These are phyloP conservation scores for Exutisphaerella laricina DNA, from an alignment of 2,329 filamentous ascomycete genomes.

Conservation along the genomic window DNA sequence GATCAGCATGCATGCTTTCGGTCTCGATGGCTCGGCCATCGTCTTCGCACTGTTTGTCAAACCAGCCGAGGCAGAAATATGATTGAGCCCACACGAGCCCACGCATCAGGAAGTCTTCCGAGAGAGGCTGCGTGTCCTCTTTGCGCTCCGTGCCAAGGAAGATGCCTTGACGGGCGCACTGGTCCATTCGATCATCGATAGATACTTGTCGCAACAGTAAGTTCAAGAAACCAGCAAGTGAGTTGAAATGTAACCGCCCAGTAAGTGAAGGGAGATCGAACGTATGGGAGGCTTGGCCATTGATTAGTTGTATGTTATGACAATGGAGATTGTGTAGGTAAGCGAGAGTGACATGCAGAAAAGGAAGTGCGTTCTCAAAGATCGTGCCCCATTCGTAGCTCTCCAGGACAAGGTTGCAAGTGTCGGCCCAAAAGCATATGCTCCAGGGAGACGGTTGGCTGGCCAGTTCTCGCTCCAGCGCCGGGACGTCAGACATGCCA, in stretches of 20 bases:
- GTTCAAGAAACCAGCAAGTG: slow-evolving; percentile 50
- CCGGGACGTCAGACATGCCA: slow-evolving; percentile 28
- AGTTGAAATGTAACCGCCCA: slow-evolving; percentile 49
- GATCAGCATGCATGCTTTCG: slow-evolving; percentile 10
- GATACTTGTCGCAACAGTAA: slow-evolving; percentile 39
- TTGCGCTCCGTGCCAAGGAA: slow-evolving; percentile 40
- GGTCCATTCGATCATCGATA: slow-evolving; percentile 34
- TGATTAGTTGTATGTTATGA: slow-evolving; percentile 12
- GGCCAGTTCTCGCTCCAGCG: background rate
- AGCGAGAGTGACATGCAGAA: slow-evolving; percentile 56
- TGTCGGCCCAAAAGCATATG: slow-evolving; percentile 13
- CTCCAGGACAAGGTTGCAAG: slow-evolving; percentile 35
- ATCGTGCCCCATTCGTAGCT: slow-evolving; percentile 42
- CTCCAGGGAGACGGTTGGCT: background rate
- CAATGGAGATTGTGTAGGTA: slow-evolving; percentile 45
- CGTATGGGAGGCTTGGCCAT: slow-evolving; percentile 27
- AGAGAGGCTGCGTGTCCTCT: slow-evolving; percentile 50
- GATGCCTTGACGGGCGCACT: slow-evolving; percentile 29
- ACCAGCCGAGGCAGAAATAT: slow-evolving; percentile 57
- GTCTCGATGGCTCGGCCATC: slow-evolving; percentile 43
- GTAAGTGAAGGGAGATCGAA: slow-evolving; percentile 25
- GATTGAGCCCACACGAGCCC: slow-evolving; percentile 57
- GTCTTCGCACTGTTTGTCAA: slow-evolving; percentile 58
- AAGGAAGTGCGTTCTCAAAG: slow-evolving; percentile 51
- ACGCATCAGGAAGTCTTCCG: slow-evolving; percentile 63